These are phyloP conservation scores for Linum usitatissimum DNA, from an alignment of 345 rosid species.

Conservation along the genomic window DNA sequence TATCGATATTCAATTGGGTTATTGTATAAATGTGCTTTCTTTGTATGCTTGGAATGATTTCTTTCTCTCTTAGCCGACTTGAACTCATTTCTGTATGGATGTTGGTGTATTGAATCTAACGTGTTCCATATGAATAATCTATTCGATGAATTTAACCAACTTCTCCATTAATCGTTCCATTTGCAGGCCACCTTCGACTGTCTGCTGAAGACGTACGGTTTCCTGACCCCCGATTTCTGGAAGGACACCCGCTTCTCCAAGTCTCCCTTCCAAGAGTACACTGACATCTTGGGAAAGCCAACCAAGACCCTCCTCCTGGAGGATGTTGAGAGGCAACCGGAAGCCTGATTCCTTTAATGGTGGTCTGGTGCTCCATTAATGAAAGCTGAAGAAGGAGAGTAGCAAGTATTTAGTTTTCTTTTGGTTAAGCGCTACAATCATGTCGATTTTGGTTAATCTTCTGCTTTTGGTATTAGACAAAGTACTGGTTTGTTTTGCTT, in stretches of 20 bases:
- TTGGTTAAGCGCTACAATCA: background rate
- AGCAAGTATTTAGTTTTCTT: background rate
- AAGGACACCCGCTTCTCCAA: constrained; percentile 42
- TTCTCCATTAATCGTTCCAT: background rate
- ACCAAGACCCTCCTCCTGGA: constrained; percentile 25
- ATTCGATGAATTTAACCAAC: background rate
- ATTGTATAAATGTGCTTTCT: too few species aligned
- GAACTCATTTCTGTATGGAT: too few species aligned
- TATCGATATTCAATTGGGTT: too few species aligned
- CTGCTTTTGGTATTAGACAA: too few species aligned
- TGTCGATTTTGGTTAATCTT: too few species aligned
- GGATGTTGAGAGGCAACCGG: constrained; percentile 7
- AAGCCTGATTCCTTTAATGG: background rate
- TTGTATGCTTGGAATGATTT: too few species aligned
- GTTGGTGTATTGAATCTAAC: too few species aligned
- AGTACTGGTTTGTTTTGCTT: too few species aligned
- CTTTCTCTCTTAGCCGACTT: too few species aligned
- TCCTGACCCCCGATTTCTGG: constrained; percentile 77
- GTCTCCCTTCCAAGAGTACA: constrained; percentile 57
- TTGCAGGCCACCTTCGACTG: constrained; percentile 60
- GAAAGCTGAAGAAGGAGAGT: background rate
- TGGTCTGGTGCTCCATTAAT: background rate
- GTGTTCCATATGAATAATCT: too few species aligned
- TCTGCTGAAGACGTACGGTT: constrained; percentile 59
- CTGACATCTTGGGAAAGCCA: constrained; percentile 39